Conservation (phyloP, 805 yeast species). For the Jamesozyma lodderae region DNA sequence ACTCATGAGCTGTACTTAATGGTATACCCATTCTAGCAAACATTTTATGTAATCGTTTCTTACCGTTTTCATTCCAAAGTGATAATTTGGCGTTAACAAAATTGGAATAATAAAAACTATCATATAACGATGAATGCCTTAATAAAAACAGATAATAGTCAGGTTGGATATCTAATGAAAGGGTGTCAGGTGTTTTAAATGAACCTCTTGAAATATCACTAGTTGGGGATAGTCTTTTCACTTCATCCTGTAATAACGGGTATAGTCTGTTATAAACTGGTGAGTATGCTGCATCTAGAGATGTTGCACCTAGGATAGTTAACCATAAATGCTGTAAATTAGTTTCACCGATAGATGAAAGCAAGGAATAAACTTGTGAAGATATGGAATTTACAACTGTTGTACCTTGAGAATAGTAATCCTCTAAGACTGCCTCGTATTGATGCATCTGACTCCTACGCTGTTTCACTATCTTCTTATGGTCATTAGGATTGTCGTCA, state of each 20-base stretch:
- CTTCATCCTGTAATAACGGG: constrained; percentile 77
- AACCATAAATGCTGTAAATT: constrained; percentile 66
- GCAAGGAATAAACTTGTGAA: constrained; percentile 67
- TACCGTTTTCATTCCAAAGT: constrained; percentile 88
- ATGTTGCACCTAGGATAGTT: constrained; percentile 78
- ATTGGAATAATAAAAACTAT: constrained; percentile 82
- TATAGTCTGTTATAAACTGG: constrained; percentile 61
- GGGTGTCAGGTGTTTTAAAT: constrained; percentile 33
- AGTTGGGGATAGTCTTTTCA: constrained; percentile 51
- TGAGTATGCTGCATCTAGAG: constrained; percentile 66
- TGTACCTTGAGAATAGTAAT: constrained; percentile 79
- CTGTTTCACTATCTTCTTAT: constrained; percentile 29
- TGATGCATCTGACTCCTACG: constrained; percentile 36
- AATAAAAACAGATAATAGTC: constrained; percentile 81
- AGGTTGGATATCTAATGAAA: constrained; percentile 55
- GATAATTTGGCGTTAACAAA: constrained; percentile 81
- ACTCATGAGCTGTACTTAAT: constrained; percentile 76
- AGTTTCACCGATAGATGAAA: constrained; percentile 79
- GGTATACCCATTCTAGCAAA: constrained; percentile 96
- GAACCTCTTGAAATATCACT: constrained; percentile 10
- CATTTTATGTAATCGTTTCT: constrained; percentile 75
- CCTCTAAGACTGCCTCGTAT: constrained; percentile 51
- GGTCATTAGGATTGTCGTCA: constrained; percentile 9
- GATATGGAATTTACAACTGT: constrained; percentile 67
- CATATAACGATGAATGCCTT: constrained; percentile 90